These are phyloP conservation scores for Ascobolus immersus DNA, from an alignment of 495 filamentous ascomycete genomes.

Conservation along the genomic window DNA sequence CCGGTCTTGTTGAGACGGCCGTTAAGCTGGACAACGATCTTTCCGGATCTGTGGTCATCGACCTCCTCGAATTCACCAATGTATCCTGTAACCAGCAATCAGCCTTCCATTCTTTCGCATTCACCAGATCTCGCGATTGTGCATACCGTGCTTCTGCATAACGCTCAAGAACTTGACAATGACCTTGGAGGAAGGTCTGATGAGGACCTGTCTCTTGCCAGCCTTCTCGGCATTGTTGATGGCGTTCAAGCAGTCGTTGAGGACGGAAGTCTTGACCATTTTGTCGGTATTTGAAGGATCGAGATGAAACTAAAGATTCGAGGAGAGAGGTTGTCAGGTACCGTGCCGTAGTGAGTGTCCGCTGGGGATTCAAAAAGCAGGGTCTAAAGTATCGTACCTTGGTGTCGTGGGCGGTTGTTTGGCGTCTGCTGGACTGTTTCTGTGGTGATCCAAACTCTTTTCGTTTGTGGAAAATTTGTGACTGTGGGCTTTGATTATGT, in stretches of 20 bases:
- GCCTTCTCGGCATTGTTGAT: slow-evolving; percentile 99
- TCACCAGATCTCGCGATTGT: neutral
- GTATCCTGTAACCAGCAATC: slow-evolving; percentile 52
- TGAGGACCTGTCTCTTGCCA: slow-evolving; percentile 92
- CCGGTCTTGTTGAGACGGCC: slow-evolving; percentile 94
- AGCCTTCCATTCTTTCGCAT: too few relatives aligned
- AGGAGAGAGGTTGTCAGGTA: slow-evolving; percentile 4
- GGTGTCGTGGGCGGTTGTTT: too few relatives aligned
- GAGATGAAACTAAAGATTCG: slow-evolving; percentile 62
- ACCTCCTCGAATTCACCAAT: slow-evolving; percentile 99
- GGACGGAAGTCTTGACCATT: slow-evolving; percentile 95
- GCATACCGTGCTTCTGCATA: slow-evolving; percentile 98
- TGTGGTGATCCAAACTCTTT: too few relatives aligned
- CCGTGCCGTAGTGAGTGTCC: slow-evolving; percentile 18
- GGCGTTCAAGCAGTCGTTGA: slow-evolving; percentile 96
- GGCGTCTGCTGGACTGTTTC: too few relatives aligned
- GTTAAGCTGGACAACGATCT: slow-evolving; percentile 92
- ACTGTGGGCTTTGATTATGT: too few relatives aligned
- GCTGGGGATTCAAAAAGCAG: slow-evolving; percentile 17
- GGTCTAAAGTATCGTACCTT: too few relatives aligned
- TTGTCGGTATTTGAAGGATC: slow-evolving; percentile 34
- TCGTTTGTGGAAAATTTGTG: too few relatives aligned
- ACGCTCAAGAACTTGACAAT: slow-evolving; percentile 96
- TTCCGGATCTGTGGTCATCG: slow-evolving; percentile 95
- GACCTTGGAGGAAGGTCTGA: slow-evolving; percentile 93